Percentiles rank a stretch among this genome's conserved stretches.
phyloP scores from a whole-genome alignment of 2,329 filamentous ascomycete species.

The Sporothrix humicola region DNA sequence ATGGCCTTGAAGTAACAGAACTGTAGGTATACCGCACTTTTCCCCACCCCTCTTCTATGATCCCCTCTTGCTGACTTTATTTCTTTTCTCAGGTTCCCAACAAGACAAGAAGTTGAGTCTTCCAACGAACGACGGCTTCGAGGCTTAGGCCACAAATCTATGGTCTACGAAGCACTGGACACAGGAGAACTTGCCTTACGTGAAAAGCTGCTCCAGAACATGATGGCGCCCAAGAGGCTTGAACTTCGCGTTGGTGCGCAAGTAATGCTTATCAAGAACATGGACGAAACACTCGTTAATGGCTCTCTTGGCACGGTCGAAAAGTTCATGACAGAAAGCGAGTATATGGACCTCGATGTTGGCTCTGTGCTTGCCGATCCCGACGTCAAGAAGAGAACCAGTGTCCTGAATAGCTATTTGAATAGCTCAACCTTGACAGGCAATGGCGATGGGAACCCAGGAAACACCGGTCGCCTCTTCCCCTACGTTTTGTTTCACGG shows the following conservation, averaged over 20 bases:
- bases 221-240: constrained; percentile 86
- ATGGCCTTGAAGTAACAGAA: constrained; percentile 83
- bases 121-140: constrained; percentile 79
- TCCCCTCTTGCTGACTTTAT: not conserved
- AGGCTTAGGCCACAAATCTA: constrained; percentile 70
- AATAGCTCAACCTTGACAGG: constrained; percentile 41
- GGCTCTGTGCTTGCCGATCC: constrained; percentile 42
- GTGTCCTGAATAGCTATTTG: constrained; percentile 53
- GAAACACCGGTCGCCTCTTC: constrained; percentile 59
- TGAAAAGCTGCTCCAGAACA: constrained; percentile 81
- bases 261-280: constrained; percentile 99
- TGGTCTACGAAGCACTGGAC: constrained; percentile 73
- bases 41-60: not conserved
- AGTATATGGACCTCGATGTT: constrained; percentile 45
- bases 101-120: constrained; percentile 83
- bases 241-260: constrained; percentile 90
- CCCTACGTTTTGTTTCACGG: constrained; percentile 85
- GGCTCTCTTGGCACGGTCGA: constrained; percentile 88
- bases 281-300: constrained; percentile 92
- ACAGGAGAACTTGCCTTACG: constrained; percentile 72
- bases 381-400: constrained; percentile 63
- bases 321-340: constrained; percentile 68
- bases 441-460: constrained; percentile 47
- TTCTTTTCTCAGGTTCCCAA: constrained; percentile 69
- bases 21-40: constrained; percentile 65